These are phyloP conservation scores for Paramarasmius palmivorus DNA, from an alignment of 1,284 basidiomycete genomes.

Conservation along the genomic window DNA sequence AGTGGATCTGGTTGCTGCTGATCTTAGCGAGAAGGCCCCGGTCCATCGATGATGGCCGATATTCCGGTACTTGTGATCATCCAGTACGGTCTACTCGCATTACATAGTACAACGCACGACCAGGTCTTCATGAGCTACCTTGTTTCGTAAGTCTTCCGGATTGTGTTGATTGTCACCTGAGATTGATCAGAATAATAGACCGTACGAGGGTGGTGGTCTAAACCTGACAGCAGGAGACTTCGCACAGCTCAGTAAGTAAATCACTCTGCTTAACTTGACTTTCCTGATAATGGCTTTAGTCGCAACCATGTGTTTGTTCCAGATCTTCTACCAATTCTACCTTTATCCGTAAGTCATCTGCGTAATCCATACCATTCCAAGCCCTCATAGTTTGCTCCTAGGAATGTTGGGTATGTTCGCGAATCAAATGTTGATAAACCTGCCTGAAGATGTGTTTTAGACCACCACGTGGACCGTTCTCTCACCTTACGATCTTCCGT, in stretches of 20 bases:
- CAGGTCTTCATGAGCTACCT: constrained; percentile 83
- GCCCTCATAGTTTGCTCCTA: constrained; percentile 26
- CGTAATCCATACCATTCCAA: constrained; percentile 2
- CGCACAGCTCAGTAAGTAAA: constrained; percentile 68
- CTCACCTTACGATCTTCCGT: constrained; percentile 40
- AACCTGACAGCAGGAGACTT: constrained; percentile 78
- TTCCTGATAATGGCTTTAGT: constrained; percentile 41
- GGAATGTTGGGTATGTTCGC: constrained; percentile 52
- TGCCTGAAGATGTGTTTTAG: constrained; percentile 21
- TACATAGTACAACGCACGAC: constrained; percentile 84
- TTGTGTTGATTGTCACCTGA: background rate
- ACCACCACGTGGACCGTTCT: constrained; percentile 75
- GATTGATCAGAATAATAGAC: constrained; percentile 40
- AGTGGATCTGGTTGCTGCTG: constrained; percentile 35
- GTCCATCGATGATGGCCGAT: constrained; percentile 45
- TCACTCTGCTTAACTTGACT: background rate
- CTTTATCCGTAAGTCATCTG: constrained; percentile 72
- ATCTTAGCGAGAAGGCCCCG: constrained; percentile 52
- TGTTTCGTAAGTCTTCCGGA: constrained; percentile 59
- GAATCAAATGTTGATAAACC: background rate
- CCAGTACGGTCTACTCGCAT: constrained; percentile 77
- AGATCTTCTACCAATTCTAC: constrained; percentile 80
- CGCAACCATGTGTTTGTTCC: constrained; percentile 78
- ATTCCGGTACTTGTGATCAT: constrained; percentile 72
- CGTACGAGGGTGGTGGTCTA: constrained; percentile 72